A percentile compares a stretch with the other conserved stretches of the same genome.
These are phyloP conservation scores for Obba rivulosa DNA, from an alignment of 768 basidiomycete genomes.

Conservation along the genomic window DNA sequence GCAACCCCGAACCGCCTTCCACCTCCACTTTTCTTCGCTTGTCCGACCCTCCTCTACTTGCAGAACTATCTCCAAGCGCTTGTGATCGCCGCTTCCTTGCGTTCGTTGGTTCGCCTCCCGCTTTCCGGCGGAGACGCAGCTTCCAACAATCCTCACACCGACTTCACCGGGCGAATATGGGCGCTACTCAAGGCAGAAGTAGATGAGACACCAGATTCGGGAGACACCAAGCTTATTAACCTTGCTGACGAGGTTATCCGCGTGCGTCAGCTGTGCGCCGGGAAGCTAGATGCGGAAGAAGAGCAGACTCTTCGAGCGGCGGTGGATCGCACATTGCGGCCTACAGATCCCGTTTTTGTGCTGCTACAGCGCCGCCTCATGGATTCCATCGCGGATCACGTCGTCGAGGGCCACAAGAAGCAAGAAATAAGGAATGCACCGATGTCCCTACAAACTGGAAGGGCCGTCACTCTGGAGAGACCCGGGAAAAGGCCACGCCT, in stretches of 20 bases:
- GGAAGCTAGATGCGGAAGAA: constrained; percentile 30
- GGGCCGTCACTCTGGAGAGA: neutral
- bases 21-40: constrained; percentile 59
- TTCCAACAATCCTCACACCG: no score
- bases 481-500: constrained; percentile 11
- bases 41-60: constrained; percentile 46
- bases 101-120: constrained; percentile 46
- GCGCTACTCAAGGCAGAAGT: constrained; percentile 56
- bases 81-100: constrained; percentile 56
- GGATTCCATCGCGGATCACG: constrained; percentile 28
- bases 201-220: constrained; percentile 28
- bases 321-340: constrained; percentile 57
- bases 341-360: constrained; percentile 60
- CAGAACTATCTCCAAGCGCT: constrained; percentile 73
- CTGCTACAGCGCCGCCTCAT: constrained; percentile 58
- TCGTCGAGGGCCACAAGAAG: constrained; percentile 12
- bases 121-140: constrained; percentile 14
- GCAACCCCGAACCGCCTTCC: constrained; percentile 43
- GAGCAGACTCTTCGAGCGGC: constrained; percentile 51
- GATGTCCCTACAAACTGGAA: constrained; percentile 17
- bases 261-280: constrained; percentile 32
- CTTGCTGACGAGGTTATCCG: constrained; percentile 71
- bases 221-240: constrained; percentile 54
- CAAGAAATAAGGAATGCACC: constrained; percentile 2
- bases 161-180: constrained; percentile 61